These are phyloP conservation scores for Lepraria neglecta DNA, from an alignment of 495 filamentous ascomycete species.

Conservation along the genomic window DNA sequence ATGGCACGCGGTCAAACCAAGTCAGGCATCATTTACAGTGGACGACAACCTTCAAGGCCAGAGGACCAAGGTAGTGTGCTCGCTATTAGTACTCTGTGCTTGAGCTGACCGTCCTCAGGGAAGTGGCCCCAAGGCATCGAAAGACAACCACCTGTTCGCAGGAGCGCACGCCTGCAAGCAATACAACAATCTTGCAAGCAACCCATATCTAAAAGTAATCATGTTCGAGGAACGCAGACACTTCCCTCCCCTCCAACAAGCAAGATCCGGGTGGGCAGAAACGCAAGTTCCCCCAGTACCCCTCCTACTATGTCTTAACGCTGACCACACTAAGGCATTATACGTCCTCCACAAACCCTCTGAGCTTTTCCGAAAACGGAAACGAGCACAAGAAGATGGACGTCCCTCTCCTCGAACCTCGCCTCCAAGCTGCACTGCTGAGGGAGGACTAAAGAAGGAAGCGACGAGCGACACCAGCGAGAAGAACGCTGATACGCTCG, in stretches of 20 bases:
- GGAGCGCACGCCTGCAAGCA: conserved; percentile 24
- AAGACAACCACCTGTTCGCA: conserved; percentile 17
- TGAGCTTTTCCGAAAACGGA: conserved; percentile 19
- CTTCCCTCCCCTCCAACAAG: conserved; percentile 20
- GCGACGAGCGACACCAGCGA: conserved; percentile 1
- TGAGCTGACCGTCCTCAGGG: conserved; percentile 16
- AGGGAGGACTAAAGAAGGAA: no score
- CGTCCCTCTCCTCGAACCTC: conserved; percentile 16
- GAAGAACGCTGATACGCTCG: conserved; percentile 6
- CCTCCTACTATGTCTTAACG: no score
- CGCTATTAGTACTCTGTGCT: not conserved
- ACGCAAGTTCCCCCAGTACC: no score
- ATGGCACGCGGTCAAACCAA: conserved; percentile 14
- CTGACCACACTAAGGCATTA: conserved; percentile 18
- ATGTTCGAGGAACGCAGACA: conserved; percentile 12
- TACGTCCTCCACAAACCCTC: conserved; percentile 16
- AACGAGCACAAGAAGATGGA: conserved; percentile 22
- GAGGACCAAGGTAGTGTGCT: no score
- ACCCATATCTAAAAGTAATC: conserved; percentile 15
- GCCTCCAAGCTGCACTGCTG: not conserved
- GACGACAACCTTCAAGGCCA: no score
- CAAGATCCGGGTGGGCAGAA: conserved; percentile 17
- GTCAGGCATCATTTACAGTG: no score
- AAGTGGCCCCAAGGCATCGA: conserved; percentile 22
- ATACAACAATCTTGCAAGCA: conserved; percentile 20